phyloP scores from a whole-genome alignment of 2,329 filamentous ascomycete species.

The Ilyonectria robusta region DNA sequence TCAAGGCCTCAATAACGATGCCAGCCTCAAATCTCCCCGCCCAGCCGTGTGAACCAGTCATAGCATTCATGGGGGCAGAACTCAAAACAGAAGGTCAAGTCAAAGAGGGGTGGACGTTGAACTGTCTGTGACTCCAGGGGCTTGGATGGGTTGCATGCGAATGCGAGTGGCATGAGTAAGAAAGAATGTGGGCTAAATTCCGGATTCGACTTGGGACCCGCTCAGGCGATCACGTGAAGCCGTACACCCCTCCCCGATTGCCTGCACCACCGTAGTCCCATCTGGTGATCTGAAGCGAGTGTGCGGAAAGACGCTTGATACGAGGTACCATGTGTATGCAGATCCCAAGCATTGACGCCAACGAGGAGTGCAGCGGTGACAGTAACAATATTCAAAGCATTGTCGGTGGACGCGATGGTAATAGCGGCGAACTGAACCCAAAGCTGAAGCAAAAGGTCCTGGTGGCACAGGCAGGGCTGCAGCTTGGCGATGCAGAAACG shows the following conservation, averaged over 20 bases:
- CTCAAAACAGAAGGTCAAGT: constrained; percentile 22
- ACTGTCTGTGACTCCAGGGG: neutral
- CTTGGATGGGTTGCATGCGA: constrained; percentile 11
- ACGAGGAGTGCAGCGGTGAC: constrained; percentile 19
- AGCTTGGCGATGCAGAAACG: constrained; percentile 20
- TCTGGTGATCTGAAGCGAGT: neutral
- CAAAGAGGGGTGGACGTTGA: neutral
- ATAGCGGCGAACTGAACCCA: constrained; percentile 11
- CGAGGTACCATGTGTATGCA: constrained; percentile 10
- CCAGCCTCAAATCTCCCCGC: constrained; percentile 17
- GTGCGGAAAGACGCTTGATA: neutral
- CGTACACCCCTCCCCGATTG: neutral
- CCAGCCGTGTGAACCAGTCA: constrained; percentile 23
- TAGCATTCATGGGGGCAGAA: constrained; percentile 6
- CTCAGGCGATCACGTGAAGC: constrained; percentile 4
- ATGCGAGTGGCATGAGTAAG: constrained; percentile 9
- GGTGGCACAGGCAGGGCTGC: constrained; percentile 1
- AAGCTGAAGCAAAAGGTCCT: constrained; percentile 5
- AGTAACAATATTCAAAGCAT: constrained; percentile 25
- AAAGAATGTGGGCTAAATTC: constrained; percentile 28
- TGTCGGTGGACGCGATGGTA: constrained; percentile 19
- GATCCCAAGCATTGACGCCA: constrained; percentile 1
- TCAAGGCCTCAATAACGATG: constrained; percentile 10
- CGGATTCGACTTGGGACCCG: neutral
- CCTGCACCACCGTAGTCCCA: neutral